Evolutionary conservation across 305 asterid genomes (phyloP).

Genomic region (Plantago rigida): DNA sequence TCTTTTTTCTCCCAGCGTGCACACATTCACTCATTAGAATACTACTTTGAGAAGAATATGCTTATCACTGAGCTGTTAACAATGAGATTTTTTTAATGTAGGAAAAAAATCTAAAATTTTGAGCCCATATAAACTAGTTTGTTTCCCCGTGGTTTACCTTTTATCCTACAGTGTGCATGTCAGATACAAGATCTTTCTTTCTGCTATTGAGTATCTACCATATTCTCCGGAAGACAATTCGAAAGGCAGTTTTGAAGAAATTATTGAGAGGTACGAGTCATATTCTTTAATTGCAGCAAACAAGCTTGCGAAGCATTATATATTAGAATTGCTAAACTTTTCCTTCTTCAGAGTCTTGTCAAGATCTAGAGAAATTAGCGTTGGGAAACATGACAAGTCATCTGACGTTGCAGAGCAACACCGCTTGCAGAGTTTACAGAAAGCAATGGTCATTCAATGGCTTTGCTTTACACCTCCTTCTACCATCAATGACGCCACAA

Average conservation of each 20-base stretch:
- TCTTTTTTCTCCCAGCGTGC: too few relatives aligned
- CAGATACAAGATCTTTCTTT: slow-evolving; percentile 76
- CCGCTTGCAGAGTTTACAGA: slow-evolving; percentile 79
- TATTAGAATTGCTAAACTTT: slow-evolving; percentile 15
- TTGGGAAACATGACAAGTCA: slow-evolving; percentile 43
- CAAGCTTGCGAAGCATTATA: slow-evolving; percentile 12
- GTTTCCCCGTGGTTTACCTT: background rate
- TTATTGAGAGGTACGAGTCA: slow-evolving; percentile 64
- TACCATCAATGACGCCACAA: slow-evolving; percentile 59
- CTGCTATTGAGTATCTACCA: slow-evolving; percentile 82
- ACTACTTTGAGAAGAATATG: background rate
- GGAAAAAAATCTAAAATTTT: slow-evolving; percentile 2
- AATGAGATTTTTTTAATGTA: background rate
- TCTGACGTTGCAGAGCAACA: slow-evolving; percentile 79
- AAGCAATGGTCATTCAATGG: slow-evolving; percentile 97
- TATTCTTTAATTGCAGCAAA: slow-evolving; percentile 21
- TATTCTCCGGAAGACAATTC: slow-evolving; percentile 60
- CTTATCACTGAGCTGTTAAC: background rate
- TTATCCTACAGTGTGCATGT: slow-evolving; percentile 61
- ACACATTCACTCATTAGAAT: background rate
- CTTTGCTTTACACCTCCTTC: slow-evolving; percentile 99
- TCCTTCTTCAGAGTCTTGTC: slow-evolving; percentile 54
- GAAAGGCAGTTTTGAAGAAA: slow-evolving; percentile 87
- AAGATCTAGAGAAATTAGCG: slow-evolving; percentile 69
- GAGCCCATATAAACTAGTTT: slow-evolving; percentile 18